Evolutionary conservation across 139 green algal species (phyloP).

Genomic region (Yamagishiella unicocca): DNA sequence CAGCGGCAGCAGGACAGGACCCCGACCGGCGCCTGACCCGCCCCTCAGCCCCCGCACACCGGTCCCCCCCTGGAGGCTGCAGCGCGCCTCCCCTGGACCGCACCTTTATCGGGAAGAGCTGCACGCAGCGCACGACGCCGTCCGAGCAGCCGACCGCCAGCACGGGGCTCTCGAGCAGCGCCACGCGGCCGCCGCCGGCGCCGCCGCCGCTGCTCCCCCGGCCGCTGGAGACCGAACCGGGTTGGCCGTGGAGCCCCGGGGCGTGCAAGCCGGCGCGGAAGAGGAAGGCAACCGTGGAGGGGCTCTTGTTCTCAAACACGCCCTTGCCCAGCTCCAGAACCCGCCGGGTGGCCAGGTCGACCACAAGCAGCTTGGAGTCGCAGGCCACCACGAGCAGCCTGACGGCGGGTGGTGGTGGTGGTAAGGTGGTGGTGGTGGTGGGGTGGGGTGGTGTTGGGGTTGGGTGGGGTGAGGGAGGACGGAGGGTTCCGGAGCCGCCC

Average conservation of each 20-base stretch:
- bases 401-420: background rate
- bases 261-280: conserved; percentile 35
- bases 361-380: conserved; percentile 67
- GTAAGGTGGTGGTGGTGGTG: too few species aligned
- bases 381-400: conserved; percentile 67
- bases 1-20: too few species aligned
- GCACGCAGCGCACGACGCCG: conserved; percentile 63
- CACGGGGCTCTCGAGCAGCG: conserved; percentile 53
- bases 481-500: too few species aligned
- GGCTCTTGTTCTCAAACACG: conserved; percentile 58
- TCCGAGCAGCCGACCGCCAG: conserved; percentile 69
- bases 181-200: background rate
- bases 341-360: conserved; percentile 58
- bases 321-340: conserved; percentile 55
- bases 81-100: background rate
- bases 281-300: conserved; percentile 62
- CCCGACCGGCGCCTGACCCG: too few species aligned
- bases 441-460: too few species aligned
- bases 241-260: background rate
- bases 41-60: too few species aligned
- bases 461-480: too few species aligned
- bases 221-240: background rate
- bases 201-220: background rate
- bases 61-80: background rate
- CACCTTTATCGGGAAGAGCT: conserved; percentile 58